Percentiles rank a stretch among this genome's conserved stretches.
Conservation (phyloP, 768 basidiomycete species). For the Xerocomellus dryophilus region DNA sequence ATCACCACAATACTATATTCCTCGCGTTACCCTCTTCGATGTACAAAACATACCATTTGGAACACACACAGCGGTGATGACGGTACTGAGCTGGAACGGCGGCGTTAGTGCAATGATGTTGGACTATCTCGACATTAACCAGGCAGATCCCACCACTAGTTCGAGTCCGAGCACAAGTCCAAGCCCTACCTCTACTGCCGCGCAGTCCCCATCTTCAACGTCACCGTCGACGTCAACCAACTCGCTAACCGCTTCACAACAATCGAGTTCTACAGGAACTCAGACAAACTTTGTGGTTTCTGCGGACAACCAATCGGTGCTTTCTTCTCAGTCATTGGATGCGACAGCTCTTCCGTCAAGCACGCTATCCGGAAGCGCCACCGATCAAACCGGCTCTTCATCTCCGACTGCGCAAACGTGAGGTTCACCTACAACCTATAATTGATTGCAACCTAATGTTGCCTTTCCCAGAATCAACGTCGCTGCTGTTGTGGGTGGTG, state of each 20-base stretch:
- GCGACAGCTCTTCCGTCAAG: constrained; percentile 11
- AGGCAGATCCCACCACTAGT: constrained; percentile 10
- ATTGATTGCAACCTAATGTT: neutral
- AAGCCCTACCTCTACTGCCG: neutral
- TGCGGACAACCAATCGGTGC: neutral
- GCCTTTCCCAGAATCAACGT: constrained; percentile 9
- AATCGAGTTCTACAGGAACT: neutral
- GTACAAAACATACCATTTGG: constrained; percentile 23
- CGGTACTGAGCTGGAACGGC: constrained; percentile 25
- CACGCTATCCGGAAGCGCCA: constrained; percentile 6
- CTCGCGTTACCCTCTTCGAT: constrained; percentile 19
- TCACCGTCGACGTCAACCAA: neutral
- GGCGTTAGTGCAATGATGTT: constrained; percentile 29
- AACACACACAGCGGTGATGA: constrained; percentile 24
- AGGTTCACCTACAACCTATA: neutral
- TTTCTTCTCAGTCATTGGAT: constrained; percentile 5
- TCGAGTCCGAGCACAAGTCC: neutral
- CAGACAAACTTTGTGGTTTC: neutral
- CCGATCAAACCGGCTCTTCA: neutral
- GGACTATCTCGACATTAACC: constrained; percentile 27
- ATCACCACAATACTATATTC: constrained; percentile 24
- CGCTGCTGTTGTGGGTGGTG: constrained; percentile 16
- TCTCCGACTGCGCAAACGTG: constrained; percentile 10
- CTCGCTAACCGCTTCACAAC: neutral
- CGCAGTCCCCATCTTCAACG: constrained; percentile 7